Conservation (phyloP, 2,329 filamentous ascomycete genomes). For the Sphaerostilbella broomeana region DNA sequence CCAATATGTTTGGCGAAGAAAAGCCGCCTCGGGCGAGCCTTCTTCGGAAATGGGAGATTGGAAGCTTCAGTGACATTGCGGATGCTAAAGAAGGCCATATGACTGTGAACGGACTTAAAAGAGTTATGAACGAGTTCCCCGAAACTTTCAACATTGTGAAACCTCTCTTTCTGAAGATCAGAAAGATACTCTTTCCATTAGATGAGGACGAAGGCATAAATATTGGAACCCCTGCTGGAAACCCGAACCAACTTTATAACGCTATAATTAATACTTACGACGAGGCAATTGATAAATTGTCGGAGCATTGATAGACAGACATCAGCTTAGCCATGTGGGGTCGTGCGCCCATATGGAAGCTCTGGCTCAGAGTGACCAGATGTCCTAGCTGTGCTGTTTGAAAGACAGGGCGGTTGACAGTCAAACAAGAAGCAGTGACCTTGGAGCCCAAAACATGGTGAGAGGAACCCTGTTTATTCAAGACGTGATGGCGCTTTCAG, state of each 20-base stretch:
- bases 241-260: slow-evolving; percentile 13
- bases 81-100: slow-evolving; percentile 10
- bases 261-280: slow-evolving; percentile 15
- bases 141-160: slow-evolving; percentile 12
- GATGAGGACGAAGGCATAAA: no score
- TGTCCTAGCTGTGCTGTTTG: no score
- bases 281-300: no score
- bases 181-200: slow-evolving; percentile 12
- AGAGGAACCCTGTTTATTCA: no score
- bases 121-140: slow-evolving; percentile 16
- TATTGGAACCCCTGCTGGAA: slow-evolving; percentile 13
- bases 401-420: no score
- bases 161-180: slow-evolving; percentile 15
- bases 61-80: slow-evolving; percentile 9
- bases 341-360: no score
- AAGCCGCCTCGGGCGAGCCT: slow-evolving; percentile 8
- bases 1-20: slow-evolving; percentile 2
- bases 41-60: slow-evolving; percentile 11
- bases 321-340: no score
- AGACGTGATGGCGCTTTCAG: no score
- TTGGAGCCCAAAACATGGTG: no score
- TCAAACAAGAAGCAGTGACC: no score
- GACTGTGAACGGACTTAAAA: slow-evolving; percentile 6
- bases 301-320: no score
- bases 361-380: no score